Evolutionary conservation across 2,329 filamentous ascomycete genomes (phyloP).

Genomic region (Rhinocladiella similis): DNA sequence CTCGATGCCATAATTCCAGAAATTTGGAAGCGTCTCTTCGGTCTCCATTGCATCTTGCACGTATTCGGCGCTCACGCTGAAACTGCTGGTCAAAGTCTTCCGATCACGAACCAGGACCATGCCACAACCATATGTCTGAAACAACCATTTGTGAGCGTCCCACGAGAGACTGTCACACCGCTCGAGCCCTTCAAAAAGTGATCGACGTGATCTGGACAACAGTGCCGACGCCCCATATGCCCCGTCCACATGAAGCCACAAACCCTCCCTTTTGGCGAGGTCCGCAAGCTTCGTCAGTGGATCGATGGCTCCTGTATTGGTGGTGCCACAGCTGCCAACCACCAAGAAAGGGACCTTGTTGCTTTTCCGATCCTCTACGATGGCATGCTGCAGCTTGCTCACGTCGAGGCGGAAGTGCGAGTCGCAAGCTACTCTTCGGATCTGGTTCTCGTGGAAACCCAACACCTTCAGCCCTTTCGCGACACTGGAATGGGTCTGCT

Average conservation of each 20-base stretch:
- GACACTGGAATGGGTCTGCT: conserved; percentile 26
- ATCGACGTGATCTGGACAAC: conserved; percentile 16
- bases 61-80: conserved; percentile 14
- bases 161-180: conserved; percentile 30
- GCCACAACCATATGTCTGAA: conserved; percentile 32
- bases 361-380: background rate
- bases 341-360: background rate
- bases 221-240: conserved; percentile 12
- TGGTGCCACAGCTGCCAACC: background rate
- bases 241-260: background rate
- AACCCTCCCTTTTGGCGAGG: background rate
- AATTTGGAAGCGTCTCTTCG: conserved; percentile 12
- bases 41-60: conserved; percentile 2
- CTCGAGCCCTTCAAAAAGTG: conserved; percentile 17
- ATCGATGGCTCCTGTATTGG: background rate
- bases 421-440: conserved; percentile 21
- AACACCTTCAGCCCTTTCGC: conserved; percentile 20
- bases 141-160: conserved; percentile 33
- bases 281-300: background rate
- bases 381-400: background rate
- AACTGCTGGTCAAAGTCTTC: conserved; percentile 15
- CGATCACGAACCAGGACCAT: conserved; percentile 26
- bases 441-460: conserved; percentile 21
- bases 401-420: background rate
- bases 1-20: conserved; percentile 28